Percentiles rank a stretch among this genome's conserved stretches.
Conservation (phyloP, 2,329 filamentous ascomycete genomes). For the Penicillium sp. region DNA sequence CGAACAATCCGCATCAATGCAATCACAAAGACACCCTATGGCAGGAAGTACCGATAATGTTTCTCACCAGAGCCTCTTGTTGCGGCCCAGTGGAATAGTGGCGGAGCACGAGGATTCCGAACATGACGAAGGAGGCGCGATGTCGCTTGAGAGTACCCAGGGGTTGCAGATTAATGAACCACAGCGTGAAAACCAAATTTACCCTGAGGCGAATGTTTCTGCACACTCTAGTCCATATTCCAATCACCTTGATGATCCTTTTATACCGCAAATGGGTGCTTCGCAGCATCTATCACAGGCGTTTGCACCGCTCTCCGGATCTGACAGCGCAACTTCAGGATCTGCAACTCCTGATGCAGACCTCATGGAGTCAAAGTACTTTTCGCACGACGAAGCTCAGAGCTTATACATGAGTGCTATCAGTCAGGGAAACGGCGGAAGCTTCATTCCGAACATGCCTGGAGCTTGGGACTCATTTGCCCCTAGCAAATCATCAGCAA, state of each 20-base stretch:
- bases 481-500: constrained; percentile 5
- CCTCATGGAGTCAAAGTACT: constrained; percentile 48
- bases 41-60: constrained; percentile 18
- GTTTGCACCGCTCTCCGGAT: constrained; percentile 21
- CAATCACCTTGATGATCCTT: constrained; percentile 2
- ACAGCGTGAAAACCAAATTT: constrained; percentile 3
- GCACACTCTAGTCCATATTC: not conserved
- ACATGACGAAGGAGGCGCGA: not conserved
- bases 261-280: constrained; percentile 1
- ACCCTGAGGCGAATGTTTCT: constrained; percentile 1
- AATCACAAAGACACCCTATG: constrained; percentile 5
- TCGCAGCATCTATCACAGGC: constrained; percentile 10
- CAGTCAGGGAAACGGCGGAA: constrained; percentile 39
- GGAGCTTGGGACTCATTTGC: constrained; percentile 43
- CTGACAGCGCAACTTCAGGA: constrained; percentile 24
- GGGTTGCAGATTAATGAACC: not conserved
- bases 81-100: constrained; percentile 6
- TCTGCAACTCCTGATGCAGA: constrained; percentile 32
- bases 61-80: constrained; percentile 15
- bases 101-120: constrained; percentile 1
- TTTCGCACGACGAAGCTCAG: constrained; percentile 50
- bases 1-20: constrained; percentile 23
- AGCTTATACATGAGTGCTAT: constrained; percentile 58
- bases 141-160: not conserved
- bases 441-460: constrained; percentile 38